phyloP scores from a whole-genome alignment of 768 basidiomycete species.

The Kwoniella sp. region DNA sequence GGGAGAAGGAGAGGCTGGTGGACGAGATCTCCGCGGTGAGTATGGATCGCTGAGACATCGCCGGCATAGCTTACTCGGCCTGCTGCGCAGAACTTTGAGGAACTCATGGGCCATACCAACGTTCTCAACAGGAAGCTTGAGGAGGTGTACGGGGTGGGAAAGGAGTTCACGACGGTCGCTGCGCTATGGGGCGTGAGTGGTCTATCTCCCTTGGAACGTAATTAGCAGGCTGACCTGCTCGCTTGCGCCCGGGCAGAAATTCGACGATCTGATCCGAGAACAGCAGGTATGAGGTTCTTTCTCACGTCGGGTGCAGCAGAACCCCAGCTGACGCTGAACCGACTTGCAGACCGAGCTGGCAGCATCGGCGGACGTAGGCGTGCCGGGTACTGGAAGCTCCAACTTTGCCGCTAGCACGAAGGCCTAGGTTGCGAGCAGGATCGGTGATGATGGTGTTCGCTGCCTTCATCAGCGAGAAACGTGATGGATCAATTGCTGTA shows the following conservation, averaged over 20 bases:
- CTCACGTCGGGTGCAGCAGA: no score
- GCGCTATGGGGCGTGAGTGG: slow-evolving; percentile 65
- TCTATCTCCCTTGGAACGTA: no score
- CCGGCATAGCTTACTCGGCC: background rate
- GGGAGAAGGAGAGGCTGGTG: slow-evolving; percentile 41
- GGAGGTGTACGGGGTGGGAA: slow-evolving; percentile 86
- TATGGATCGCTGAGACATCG: background rate
- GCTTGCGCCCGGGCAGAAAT: slow-evolving; percentile 24
- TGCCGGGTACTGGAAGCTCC: slow-evolving; percentile 44
- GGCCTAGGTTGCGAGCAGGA: no score
- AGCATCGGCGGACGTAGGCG: slow-evolving; percentile 31
- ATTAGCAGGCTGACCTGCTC: background rate
- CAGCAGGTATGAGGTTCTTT: slow-evolving; percentile 41
- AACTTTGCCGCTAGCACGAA: slow-evolving; percentile 35
- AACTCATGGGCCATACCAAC: slow-evolving; percentile 77
- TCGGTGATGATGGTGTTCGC: no score
- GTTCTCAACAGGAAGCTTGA: slow-evolving; percentile 84
- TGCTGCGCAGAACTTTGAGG: slow-evolving; percentile 70
- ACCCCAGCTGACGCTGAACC: background rate
- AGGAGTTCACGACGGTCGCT: slow-evolving; percentile 84
- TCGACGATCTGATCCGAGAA: slow-evolving; percentile 43
- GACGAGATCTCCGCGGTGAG: slow-evolving; percentile 45
- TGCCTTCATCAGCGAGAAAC: no score
- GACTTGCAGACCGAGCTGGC: slow-evolving; percentile 23
- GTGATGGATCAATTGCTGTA: no score